Percentiles rank a stretch among this genome's conserved stretches.
phyloP scores from a whole-genome alignment of 2,329 filamentous ascomycete species.

The Setomelanomma holmii region DNA sequence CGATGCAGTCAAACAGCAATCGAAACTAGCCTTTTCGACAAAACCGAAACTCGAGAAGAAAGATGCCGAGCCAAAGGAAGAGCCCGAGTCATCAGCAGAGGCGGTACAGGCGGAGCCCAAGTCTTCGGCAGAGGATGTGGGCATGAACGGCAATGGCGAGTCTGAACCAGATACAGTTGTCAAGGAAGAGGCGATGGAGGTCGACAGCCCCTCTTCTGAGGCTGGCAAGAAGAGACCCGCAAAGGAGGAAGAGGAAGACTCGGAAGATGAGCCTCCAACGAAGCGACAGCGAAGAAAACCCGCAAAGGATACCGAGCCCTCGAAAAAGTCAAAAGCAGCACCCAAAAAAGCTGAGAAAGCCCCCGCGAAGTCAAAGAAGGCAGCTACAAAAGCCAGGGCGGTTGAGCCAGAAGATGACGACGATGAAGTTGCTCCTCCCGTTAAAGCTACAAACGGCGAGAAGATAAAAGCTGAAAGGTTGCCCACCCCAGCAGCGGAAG shows the following conservation, averaged over 20 bases:
- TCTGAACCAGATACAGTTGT: slow-evolving; percentile 12
- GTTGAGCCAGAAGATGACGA: slow-evolving; percentile 30
- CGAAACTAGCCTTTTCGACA: slow-evolving; percentile 77
- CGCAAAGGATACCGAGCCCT: slow-evolving; percentile 22
- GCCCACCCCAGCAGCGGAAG: slow-evolving; percentile 26
- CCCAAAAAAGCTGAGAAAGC: slow-evolving; percentile 31
- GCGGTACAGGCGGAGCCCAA: slow-evolving; percentile 22
- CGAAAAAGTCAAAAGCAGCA: slow-evolving; percentile 23
- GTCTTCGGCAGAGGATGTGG: slow-evolving; percentile 12
- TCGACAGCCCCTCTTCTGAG: slow-evolving; percentile 31
- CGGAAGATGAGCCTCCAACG: slow-evolving; percentile 46
- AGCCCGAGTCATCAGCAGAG: slow-evolving; percentile 26
- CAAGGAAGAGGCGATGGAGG: slow-evolving; percentile 38
- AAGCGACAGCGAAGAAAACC: slow-evolving; percentile 46
- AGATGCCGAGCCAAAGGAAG: slow-evolving; percentile 23
- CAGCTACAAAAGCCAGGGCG: slow-evolving; percentile 20
- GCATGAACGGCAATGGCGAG: slow-evolving; percentile 13
- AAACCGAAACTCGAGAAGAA: slow-evolving; percentile 52
- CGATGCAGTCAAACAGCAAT: slow-evolving; percentile 72
- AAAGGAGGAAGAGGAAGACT: slow-evolving; percentile 40
- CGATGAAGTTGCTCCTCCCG: slow-evolving; percentile 17
- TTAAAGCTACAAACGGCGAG: slow-evolving; percentile 25
- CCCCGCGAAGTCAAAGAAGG: slow-evolving; percentile 22
- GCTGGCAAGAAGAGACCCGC: slow-evolving; percentile 39
- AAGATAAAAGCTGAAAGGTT: slow-evolving; percentile 28